Evolutionary conservation across 805 yeast genomes (phyloP).

Genomic region (Kodamaea kaohsiungensis): DNA sequence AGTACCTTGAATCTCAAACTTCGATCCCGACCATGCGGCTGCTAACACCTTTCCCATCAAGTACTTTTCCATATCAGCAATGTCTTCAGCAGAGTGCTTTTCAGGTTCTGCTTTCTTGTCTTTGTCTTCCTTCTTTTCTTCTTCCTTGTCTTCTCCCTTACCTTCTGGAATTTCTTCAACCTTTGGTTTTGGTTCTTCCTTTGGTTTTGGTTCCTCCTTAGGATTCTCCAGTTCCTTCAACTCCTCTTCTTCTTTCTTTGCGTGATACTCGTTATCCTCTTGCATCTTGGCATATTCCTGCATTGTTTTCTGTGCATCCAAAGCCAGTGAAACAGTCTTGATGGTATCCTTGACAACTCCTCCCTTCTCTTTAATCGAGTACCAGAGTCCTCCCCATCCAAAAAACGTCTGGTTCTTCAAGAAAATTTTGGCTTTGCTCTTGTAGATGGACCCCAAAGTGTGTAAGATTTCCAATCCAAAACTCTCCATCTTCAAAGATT

Average conservation of each 20-base stretch:
- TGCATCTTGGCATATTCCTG: conserved; percentile 70
- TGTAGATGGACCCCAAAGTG: conserved; percentile 69
- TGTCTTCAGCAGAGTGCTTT: conserved; percentile 54
- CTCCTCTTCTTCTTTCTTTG: conserved; percentile 32
- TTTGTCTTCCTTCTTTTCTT: not conserved
- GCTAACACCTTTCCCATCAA: conserved; percentile 78
- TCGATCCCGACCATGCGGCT: conserved; percentile 85
- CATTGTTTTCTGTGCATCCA: conserved; percentile 79
- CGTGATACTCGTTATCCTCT: conserved; percentile 50
- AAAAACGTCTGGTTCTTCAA: conserved; percentile 62
- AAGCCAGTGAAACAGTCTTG: conserved; percentile 68
- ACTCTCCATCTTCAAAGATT: conserved; percentile 75
- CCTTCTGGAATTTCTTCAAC: conserved; percentile 16
- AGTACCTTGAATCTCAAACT: conserved; percentile 74
- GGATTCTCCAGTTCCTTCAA: conserved; percentile 11
- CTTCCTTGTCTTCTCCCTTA: conserved; percentile 18
- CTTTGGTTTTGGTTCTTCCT: conserved; percentile 13
- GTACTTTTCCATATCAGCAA: conserved; percentile 71
- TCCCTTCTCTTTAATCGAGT: conserved; percentile 71
- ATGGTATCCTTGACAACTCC: conserved; percentile 72
- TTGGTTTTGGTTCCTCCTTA: conserved; percentile 16
- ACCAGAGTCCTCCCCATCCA: conserved; percentile 70
- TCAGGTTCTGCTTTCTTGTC: conserved; percentile 25
- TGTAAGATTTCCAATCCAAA: conserved; percentile 83
- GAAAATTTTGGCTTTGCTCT: conserved; percentile 62